These are phyloP conservation scores for Forsythia viridissima DNA, from an alignment of 257 asterid genomes.

Conservation along the genomic window DNA sequence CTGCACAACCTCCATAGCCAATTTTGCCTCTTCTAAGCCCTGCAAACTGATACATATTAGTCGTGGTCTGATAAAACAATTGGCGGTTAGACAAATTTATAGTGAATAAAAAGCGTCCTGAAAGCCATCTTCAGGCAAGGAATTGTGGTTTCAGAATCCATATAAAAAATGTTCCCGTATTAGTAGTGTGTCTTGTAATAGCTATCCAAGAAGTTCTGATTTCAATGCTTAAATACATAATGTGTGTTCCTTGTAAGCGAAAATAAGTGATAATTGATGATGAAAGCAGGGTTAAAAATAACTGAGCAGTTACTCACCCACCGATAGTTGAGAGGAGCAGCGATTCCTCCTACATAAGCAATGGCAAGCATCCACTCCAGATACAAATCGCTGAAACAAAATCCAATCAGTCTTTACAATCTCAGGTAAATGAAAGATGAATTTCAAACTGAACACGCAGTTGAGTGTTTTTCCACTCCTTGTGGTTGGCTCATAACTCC, in stretches of 20 bases:
- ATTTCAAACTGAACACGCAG: neutral
- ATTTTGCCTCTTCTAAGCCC: conserved; percentile 83
- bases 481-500: neutral
- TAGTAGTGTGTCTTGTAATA: neutral
- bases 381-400: conserved; percentile 62
- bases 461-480: neutral
- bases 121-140: neutral
- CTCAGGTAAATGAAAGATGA: neutral
- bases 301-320: conserved; percentile 52
- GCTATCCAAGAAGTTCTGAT: neutral
- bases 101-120: neutral
- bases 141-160: neutral
- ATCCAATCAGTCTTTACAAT: neutral
- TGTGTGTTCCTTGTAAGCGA: neutral
- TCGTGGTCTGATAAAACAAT: neutral
- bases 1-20: conserved; percentile 69
- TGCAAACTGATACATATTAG: conserved; percentile 26
- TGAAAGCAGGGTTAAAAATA: neutral
- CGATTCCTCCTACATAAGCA: conserved; percentile 81
- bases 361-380: conserved; percentile 93
- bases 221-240: neutral
- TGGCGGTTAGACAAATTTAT: neutral
- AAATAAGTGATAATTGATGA: neutral
- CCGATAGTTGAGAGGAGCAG: conserved; percentile 88
- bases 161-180: neutral